These are phyloP conservation scores for Didymella glomerata DNA, from an alignment of 2,329 filamentous ascomycete species.

Conservation along the genomic window DNA sequence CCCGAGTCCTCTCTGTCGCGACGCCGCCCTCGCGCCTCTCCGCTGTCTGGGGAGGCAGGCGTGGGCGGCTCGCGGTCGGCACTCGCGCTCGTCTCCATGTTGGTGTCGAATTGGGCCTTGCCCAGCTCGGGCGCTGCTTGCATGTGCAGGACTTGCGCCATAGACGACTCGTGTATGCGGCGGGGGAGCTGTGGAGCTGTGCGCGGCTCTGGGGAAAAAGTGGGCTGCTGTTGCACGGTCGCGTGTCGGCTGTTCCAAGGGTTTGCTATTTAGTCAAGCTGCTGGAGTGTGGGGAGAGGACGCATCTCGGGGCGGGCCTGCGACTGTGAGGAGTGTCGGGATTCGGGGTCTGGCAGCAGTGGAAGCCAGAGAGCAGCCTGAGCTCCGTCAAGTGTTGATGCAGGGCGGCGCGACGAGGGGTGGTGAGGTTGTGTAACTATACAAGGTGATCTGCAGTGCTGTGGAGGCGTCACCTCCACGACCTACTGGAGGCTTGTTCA, in stretches of 20 bases:
- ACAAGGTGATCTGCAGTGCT: conserved; percentile 17
- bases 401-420: conserved; percentile 12
- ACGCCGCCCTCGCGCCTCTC: conserved; percentile 49
- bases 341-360: not conserved
- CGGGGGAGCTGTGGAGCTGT: not conserved
- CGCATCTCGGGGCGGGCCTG: conserved; percentile 12
- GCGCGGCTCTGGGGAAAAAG: conserved; percentile 12
- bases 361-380: not conserved
- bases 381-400: not conserved
- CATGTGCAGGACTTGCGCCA: conserved; percentile 52
- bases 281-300: conserved; percentile 17
- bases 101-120: conserved; percentile 46
- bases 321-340: not conserved
- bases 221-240: conserved; percentile 20
- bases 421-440: conserved; percentile 13
- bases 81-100: conserved; percentile 45
- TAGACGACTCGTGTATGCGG: conserved; percentile 24
- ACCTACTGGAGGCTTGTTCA: conserved; percentile 9
- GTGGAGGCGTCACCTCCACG: conserved; percentile 7
- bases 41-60: conserved; percentile 47
- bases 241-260: conserved; percentile 10
- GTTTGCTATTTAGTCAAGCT: conserved; percentile 11
- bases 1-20: conserved; percentile 47
- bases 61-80: conserved; percentile 42
- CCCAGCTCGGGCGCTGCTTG: conserved; percentile 49